Evolutionary conservation across 2,329 filamentous ascomycete genomes (phyloP).

Genomic region (Didymella lethalis): DNA sequence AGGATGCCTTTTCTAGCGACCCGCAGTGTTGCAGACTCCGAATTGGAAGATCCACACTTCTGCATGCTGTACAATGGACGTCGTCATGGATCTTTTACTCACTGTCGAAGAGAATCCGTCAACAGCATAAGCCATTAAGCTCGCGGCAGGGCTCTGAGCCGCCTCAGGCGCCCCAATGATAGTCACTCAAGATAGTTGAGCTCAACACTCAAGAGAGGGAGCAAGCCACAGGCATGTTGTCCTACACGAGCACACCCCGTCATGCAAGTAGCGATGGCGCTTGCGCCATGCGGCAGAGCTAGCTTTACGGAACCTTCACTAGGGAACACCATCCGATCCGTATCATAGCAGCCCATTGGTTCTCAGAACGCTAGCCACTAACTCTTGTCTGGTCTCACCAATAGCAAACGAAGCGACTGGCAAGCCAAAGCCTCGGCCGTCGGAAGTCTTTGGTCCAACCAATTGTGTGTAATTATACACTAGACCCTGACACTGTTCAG

Average conservation of each 20-base stretch:
- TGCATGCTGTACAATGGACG: conserved; percentile 1
- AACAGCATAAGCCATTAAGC: not conserved
- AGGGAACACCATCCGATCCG: conserved; percentile 22
- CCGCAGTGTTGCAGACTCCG: conserved; percentile 12
- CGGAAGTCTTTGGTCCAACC: conserved; percentile 16
- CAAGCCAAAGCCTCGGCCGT: conserved; percentile 26
- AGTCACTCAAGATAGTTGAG: not conserved
- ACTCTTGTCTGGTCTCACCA: conserved; percentile 26
- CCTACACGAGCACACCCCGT: conserved; percentile 15
- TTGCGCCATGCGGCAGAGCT: conserved; percentile 27
- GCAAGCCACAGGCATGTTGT: conserved; percentile 15
- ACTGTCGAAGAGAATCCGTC: not conserved
- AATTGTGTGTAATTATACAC: conserved; percentile 20
- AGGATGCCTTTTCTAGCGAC: conserved; percentile 19
- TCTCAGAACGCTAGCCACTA: conserved; percentile 19
- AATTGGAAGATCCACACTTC: conserved; percentile 5
- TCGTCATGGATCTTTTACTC: conserved; percentile 4
- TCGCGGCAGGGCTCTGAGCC: conserved; percentile 1
- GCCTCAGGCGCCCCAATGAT: not conserved
- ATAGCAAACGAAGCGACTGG: conserved; percentile 23
- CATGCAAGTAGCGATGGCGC: conserved; percentile 22
- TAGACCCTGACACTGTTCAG: conserved; percentile 26
- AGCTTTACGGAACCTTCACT: conserved; percentile 18
- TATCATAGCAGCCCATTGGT: conserved; percentile 23
- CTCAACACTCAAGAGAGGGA: conserved; percentile 2